Evolutionary conservation across 768 basidiomycete genomes (phyloP), one percentile per base, ranked within the genome.

Genomic region (Epithele typhae): DNA sequence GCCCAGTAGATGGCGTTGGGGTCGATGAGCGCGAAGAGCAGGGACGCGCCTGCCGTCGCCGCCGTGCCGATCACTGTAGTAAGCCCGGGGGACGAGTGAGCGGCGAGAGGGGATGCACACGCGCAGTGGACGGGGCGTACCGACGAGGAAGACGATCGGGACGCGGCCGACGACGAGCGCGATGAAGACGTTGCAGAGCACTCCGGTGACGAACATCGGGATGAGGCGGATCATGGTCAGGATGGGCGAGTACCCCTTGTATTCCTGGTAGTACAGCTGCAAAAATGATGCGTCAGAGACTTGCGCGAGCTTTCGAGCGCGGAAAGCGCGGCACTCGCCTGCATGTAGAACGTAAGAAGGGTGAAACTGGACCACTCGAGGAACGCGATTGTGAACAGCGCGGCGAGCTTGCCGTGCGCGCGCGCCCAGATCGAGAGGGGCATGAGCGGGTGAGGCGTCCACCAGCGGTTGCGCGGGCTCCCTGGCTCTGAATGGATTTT

Each of bases 201-300:
- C 46, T 4, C 89, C 88, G 15, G 74, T 75, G 15, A 89, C 57
- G 24, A 78, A 76, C 83, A 86, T 87, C 0, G 88, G 88, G 1
- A 89, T 48, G 40, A 90, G 64, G 2, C 85, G 77, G 18, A 85
- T 51, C 62, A 87, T 84, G 0, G 83, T 77, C 11, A 69, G 65
- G 14, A 91, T 65, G 0, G 87, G 81, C 0, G 64, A 70, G 4
- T 81, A 71, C 0, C 65, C 55, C 12, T 71, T 53, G 59, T 81
- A 91, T 38, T 78, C 72, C 56, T 91, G 86, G 59, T 87, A 91
- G 58, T 81, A 89, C 5, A 89, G 58, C 79, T 87, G n/a, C n/a
- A n/a, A n/a, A n/a, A n/a, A n/a, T n/a, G n/a, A n/a, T n/a, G n/a
- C n/a, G n/a, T n/a, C n/a, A n/a, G n/a, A n/a, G n/a, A n/a, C n/a